Evolutionary conservation across 768 basidiomycete species (phyloP).

Genomic region (Naganishia kalamii): DNA sequence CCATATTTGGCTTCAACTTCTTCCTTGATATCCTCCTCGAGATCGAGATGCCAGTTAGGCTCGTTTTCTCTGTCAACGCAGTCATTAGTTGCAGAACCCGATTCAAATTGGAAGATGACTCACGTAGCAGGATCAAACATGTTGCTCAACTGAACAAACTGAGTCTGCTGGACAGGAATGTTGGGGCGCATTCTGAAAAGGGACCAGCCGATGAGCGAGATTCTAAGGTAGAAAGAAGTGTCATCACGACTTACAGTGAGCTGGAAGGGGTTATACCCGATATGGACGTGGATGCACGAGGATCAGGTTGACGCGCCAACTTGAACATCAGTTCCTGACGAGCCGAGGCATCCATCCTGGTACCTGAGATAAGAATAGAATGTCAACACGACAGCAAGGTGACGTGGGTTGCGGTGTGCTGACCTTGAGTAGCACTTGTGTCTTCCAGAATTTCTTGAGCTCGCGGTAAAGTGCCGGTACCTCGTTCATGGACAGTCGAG

Average conservation of each 20-base stretch:
- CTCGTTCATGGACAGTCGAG: conserved; percentile 88
- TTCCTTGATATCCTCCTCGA: conserved; percentile 89
- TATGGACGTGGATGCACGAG: conserved; percentile 13
- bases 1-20: conserved; percentile 93
- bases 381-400: too few species aligned
- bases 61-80: conserved; percentile 70
- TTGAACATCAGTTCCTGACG: conserved; percentile 99
- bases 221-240: background rate
- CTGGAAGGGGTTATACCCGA: conserved; percentile 11
- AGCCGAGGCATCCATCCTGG: conserved; percentile 91
- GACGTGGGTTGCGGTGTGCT: conserved; percentile 23
- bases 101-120: conserved; percentile 20
- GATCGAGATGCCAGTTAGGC: conserved; percentile 90
- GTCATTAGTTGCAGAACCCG: background rate
- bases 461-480: conserved; percentile 50
- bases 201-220: background rate
- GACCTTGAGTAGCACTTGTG: conserved; percentile 57
- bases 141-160: conserved; percentile 79
- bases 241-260: background rate
- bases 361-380: background rate
- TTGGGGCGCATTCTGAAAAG: conserved; percentile 61
- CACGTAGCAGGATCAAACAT: conserved; percentile 59
- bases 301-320: conserved; percentile 76
- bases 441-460: conserved; percentile 59
- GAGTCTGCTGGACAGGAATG: conserved; percentile 70